A percentile compares a stretch with the other conserved stretches of the same genome.
phyloP scores from a whole-genome alignment of 2,329 filamentous ascomycete species.

The Colletotrichum tabaci region DNA sequence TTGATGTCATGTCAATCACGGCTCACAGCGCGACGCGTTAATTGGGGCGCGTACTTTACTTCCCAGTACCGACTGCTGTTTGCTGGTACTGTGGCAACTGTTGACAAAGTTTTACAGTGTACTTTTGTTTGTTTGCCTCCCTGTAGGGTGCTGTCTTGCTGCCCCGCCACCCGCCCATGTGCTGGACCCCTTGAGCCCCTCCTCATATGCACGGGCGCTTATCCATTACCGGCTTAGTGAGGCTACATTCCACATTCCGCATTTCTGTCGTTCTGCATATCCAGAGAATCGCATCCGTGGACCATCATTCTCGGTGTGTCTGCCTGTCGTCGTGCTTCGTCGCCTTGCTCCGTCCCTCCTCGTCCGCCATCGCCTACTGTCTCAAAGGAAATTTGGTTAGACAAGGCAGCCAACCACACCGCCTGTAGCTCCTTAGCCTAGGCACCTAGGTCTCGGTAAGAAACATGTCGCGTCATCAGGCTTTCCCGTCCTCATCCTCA shows the following conservation, averaged over 20 bases:
- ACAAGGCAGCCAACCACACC: background rate
- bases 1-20: conserved; percentile 29
- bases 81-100: conserved; percentile 18
- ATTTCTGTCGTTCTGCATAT: background rate
- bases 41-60: conserved; percentile 23
- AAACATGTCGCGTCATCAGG: background rate
- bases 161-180: background rate
- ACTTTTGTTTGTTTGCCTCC: background rate
- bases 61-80: background rate
- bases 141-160: no score
- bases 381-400: background rate
- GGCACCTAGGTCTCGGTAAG: no score
- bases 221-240: background rate
- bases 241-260: background rate
- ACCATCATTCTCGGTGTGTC: conserved; percentile 16
- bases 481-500: background rate
- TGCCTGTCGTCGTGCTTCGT: background rate
- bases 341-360: background rate
- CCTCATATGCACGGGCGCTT: background rate
- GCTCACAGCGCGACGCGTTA: conserved; percentile 31
- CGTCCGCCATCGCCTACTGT: background rate
- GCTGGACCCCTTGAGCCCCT: background rate
- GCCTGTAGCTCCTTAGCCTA: background rate
- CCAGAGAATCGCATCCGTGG: background rate
- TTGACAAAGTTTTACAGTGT: background rate